Percentiles rank a stretch among this genome's conserved stretches.
phyloP scores from a whole-genome alignment of 345 rosid species.

The Geranium rotundifolium region DNA sequence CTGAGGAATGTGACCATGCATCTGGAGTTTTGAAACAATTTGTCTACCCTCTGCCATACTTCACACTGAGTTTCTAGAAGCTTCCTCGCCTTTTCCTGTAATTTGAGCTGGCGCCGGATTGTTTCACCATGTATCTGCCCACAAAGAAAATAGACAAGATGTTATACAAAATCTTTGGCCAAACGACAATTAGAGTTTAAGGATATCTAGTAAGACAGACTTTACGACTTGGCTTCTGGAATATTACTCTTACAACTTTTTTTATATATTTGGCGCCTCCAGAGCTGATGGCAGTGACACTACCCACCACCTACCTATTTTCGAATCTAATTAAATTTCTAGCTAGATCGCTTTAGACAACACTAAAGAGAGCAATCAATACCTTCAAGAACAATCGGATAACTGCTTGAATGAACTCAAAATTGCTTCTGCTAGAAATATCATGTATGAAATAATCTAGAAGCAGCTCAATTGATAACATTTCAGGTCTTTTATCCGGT shows the following conservation, averaged over 20 bases:
- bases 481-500: constrained; percentile 51
- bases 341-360: no score
- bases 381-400: constrained; percentile 86
- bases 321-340: no score
- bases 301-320: no score
- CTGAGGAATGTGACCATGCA: constrained; percentile 88
- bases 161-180: not conserved
- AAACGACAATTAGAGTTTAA: not conserved
- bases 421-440: constrained; percentile 58
- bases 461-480: constrained; percentile 47
- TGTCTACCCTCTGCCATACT: constrained; percentile 81
- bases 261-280: no score
- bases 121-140: constrained; percentile 88
- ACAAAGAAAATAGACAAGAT: constrained; percentile 5
- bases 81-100: constrained; percentile 59
- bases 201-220: no score
- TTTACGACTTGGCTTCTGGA: no score
- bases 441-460: constrained; percentile 72
- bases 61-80: constrained; percentile 61
- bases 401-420: constrained; percentile 83
- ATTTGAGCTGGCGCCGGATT: constrained; percentile 40
- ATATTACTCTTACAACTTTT: no score
- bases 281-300: no score
- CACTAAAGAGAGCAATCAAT: no score
- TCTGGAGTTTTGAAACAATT: constrained; percentile 74